Percentiles rank a stretch among this genome's conserved stretches.
phyloP scores from a whole-genome alignment of 108 stramenopile species.

The Conticribra guillardii region DNA sequence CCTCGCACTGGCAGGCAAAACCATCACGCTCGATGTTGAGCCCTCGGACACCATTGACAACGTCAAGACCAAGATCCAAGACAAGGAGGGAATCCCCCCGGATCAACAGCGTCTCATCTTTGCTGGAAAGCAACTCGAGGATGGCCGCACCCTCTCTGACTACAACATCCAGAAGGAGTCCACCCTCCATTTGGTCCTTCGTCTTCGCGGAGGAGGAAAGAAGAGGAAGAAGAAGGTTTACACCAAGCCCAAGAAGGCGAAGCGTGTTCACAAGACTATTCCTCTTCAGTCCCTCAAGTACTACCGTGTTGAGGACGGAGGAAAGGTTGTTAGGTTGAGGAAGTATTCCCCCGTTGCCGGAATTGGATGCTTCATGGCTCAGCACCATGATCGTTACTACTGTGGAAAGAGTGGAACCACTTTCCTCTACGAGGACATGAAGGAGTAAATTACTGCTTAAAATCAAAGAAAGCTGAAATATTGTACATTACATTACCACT shows the following conservation, averaged over 20 bases:
- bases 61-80: constrained; percentile 95
- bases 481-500: too few species aligned
- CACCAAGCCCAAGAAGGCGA: constrained; percentile 99
- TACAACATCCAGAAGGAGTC: constrained; percentile 99
- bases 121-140: constrained; percentile 97
- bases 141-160: constrained; percentile 93
- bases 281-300: constrained; percentile 98
- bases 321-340: constrained; percentile 95
- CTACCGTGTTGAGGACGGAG: constrained; percentile 97
- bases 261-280: constrained; percentile 93
- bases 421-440: constrained; percentile 94
- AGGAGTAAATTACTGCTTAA: constrained; percentile 60
- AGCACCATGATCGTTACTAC: constrained; percentile 98
- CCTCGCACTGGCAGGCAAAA: constrained; percentile 20
- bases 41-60: constrained; percentile 97
- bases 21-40: constrained; percentile 99
- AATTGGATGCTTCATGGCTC: constrained; percentile 99
- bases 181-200: constrained; percentile 92
- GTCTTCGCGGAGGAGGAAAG: constrained; percentile 94
- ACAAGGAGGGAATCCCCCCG: constrained; percentile 97
- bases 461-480: too few species aligned
- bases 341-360: constrained; percentile 97
- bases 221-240: constrained; percentile 98
- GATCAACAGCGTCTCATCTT: constrained; percentile 98
- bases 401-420: constrained; percentile 98